Base-by-base conservation (phyloP, 2,329 filamentous ascomycete genomes). In the Nectriaceae sp. region DNA sequence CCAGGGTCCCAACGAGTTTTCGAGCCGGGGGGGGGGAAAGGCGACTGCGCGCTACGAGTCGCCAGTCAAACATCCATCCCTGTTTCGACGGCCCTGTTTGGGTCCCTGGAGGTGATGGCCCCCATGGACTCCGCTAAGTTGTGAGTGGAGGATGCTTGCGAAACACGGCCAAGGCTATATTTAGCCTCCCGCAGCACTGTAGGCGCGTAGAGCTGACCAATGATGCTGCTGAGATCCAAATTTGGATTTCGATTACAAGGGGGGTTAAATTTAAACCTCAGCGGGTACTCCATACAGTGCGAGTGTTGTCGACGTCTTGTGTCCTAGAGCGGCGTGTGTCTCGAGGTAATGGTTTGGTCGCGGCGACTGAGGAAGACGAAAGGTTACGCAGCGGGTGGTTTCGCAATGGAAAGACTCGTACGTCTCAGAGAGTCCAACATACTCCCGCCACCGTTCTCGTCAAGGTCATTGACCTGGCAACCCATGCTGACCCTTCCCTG, bases 141-240 rank as follows among this genome's bases (percentile, higher is more conserved):
- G 42, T 31, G 40, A 33, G 11, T 31, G 19, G 40, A 24, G 55
- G 52, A 42, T 47, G 43, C 47, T 56, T 53, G 54, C 61, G 60
- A 64, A 64, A 64, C 61, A 55, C 47, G 44, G 53, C 50, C 47
- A 31, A 51, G 47, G 56, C 65, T 69, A 69, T 67, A 65, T 66
- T 66, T 69, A 69, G 66, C 40, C 47, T 42, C 54, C 44, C 52
- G 56, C 57, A 59, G 55, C 55, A 57, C 54, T 53, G 55, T 60
- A 52, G 57, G 66, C 66, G 66, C 63, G 60, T 65, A 68, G 40
- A 20, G 21, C 35, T 5, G 44, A 35, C 66, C 66, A 68, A 68
- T 68, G 59, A 68, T 8, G 21, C 40, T 4, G 4, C 40, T 15
- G 24, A 20, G 19, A 40, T 40, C 49, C 52, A 62, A 60, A 64